phyloP scores from a whole-genome alignment of 2,329 filamentous ascomycete genomes.

The Trichoderma polysporum region DNA sequence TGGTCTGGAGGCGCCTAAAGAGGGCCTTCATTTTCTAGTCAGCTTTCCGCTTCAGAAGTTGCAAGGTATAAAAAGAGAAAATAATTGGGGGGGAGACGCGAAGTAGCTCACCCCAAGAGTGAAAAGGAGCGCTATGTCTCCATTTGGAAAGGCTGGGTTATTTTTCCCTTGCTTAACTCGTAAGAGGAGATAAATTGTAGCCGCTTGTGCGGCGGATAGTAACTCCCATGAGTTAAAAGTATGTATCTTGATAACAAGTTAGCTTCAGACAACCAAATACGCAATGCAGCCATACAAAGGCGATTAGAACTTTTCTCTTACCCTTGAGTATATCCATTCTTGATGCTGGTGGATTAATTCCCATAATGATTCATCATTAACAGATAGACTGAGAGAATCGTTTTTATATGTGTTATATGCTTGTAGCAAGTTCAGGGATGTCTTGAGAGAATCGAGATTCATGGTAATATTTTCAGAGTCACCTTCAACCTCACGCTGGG shows the following conservation, averaged over 20 bases:
- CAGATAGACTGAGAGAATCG: not conserved
- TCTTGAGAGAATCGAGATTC: not conserved
- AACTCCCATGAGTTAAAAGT: not conserved
- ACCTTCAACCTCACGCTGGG: not conserved
- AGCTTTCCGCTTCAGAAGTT: not conserved
- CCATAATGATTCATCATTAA: not conserved
- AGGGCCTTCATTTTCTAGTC: not conserved
- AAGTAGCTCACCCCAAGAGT: conserved; percentile 5
- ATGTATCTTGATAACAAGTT: not conserved
- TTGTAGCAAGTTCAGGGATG: not conserved
- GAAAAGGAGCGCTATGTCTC: conserved; percentile 16
- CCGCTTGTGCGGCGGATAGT: conserved; percentile 3
- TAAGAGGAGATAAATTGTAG: conserved; percentile 2
- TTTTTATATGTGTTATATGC: not conserved
- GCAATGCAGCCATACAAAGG: not conserved
- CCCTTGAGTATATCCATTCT: conserved; percentile 17
- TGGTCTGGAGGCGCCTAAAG: not conserved
- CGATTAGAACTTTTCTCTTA: not conserved
- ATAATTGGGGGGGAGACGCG: not conserved
- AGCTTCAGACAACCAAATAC: not conserved
- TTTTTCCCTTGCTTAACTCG: conserved; percentile 5
- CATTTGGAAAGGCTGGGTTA: not conserved
- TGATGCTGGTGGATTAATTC: conserved; percentile 15
- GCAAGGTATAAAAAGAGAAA: too few species aligned
- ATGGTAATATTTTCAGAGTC: not conserved